Evolutionary conservation across 352 stramenopile genomes (phyloP).

Genomic region (Pilasporangium apinafurcum): DNA sequence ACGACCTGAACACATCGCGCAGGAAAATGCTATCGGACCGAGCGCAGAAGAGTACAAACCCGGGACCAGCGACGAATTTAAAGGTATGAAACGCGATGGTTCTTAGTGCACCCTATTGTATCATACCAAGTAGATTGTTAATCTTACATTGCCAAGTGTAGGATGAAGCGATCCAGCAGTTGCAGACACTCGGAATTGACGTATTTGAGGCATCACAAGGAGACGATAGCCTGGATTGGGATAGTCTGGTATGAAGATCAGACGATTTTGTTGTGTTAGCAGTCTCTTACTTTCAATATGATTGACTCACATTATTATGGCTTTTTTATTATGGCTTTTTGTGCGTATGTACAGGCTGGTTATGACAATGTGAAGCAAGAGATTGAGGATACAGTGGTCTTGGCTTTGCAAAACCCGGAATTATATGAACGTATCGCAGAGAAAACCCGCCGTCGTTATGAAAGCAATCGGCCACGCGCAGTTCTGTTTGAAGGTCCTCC

Average conservation of each 20-base stretch:
- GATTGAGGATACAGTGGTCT: constrained; percentile 90
- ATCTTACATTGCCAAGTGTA: constrained; percentile 6
- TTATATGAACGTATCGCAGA: constrained; percentile 87
- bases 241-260: constrained; percentile 53
- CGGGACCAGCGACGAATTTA: constrained; percentile 14
- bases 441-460: constrained; percentile 85
- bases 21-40: constrained; percentile 42
- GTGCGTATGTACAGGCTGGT: constrained; percentile 43
- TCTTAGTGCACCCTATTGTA: neutral
- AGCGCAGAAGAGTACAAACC: neutral
- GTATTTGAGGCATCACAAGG: constrained; percentile 64
- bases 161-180: constrained; percentile 76
- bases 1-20: constrained; percentile 53
- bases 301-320: neutral
- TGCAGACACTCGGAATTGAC: constrained; percentile 73
- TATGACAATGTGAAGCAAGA: constrained; percentile 89
- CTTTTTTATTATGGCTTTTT: neutral
- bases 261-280: neutral
- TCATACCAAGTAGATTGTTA: neutral
- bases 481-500: constrained; percentile 92
- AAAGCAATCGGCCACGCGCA: constrained; percentile 85
- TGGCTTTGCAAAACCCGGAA: constrained; percentile 89
- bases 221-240: constrained; percentile 68
- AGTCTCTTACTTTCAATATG: neutral
- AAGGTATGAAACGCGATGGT: constrained; percentile 23